A percentile compares a stretch with the other conserved stretches of the same genome.
Evolutionary conservation across 305 asterid genomes (phyloP).

Genomic region (Fraxinus sp.): DNA sequence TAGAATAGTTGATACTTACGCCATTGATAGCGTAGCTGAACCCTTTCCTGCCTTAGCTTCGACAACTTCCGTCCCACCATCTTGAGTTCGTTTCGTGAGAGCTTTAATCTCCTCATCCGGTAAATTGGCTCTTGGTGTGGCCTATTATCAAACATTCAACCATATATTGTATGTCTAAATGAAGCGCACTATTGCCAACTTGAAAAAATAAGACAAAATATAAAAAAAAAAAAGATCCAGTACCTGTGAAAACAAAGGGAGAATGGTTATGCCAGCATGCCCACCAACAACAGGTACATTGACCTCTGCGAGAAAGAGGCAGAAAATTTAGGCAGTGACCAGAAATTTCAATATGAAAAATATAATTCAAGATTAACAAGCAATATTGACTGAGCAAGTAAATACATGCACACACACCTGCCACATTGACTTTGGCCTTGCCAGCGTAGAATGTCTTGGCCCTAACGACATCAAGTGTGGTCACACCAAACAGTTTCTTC

Average conservation of each 20-base stretch:
- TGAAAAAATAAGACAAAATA: neutral
- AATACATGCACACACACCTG: conserved; percentile 44
- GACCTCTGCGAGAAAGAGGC: conserved; percentile 44
- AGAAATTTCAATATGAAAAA: conserved; percentile 14
- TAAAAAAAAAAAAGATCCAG: neutral
- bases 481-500: conserved; percentile 77
- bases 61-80: conserved; percentile 96
- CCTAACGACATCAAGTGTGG: conserved; percentile 96
- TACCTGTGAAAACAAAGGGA: conserved; percentile 86
- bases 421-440: conserved; percentile 68
- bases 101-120: conserved; percentile 61
- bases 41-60: conserved; percentile 97
- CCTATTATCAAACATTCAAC: conserved; percentile 37
- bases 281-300: conserved; percentile 85
- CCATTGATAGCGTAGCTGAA: conserved; percentile 97
- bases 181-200: neutral
- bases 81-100: conserved; percentile 88
- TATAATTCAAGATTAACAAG: neutral
- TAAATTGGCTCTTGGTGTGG: conserved; percentile 70
- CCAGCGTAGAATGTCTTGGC: conserved; percentile 90
- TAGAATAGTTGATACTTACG: conserved; percentile 47
- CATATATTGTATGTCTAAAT: neutral
- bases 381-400: neutral
- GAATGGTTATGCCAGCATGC: conserved; percentile 86
- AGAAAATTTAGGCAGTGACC: conserved; percentile 14